Evolutionary conservation across 768 basidiomycete genomes (phyloP).

Genomic region (Amanita exitialis): DNA sequence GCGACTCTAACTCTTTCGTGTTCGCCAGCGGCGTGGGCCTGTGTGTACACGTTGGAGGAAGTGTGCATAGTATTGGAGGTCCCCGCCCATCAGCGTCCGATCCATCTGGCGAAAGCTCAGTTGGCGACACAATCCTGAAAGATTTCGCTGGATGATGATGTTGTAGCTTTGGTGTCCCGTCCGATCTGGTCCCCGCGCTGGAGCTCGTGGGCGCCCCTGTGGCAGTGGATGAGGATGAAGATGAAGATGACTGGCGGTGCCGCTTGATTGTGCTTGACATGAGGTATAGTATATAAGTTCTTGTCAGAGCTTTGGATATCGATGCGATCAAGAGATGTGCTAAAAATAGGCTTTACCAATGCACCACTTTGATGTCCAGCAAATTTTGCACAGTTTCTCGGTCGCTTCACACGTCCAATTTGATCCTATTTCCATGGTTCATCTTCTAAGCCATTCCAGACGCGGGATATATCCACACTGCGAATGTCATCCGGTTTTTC

Average conservation of each 20-base stretch:
- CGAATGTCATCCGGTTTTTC: too few species aligned
- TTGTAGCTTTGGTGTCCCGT: slow-evolving; percentile 11
- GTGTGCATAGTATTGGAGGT: slow-evolving; percentile 49
- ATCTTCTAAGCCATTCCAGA: too few species aligned
- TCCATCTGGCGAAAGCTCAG: slow-evolving; percentile 1
- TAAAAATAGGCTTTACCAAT: background rate
- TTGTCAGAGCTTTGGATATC: background rate
- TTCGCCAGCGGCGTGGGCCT: slow-evolving; percentile 53
- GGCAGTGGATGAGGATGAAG: slow-evolving; percentile 19
- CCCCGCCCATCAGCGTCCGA: background rate
- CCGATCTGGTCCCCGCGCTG: slow-evolving; percentile 20
- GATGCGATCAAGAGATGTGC: background rate
- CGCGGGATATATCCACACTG: too few species aligned
- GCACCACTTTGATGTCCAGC: too few species aligned
- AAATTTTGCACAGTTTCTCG: too few species aligned
- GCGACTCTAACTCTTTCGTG: slow-evolving; percentile 65
- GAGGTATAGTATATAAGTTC: background rate
- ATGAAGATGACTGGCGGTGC: slow-evolving; percentile 26
- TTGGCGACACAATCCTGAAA: slow-evolving; percentile 3
- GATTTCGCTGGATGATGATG: slow-evolving; percentile 8
- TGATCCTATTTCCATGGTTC: too few species aligned
- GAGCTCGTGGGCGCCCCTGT: slow-evolving; percentile 23
- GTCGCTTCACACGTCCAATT: too few species aligned
- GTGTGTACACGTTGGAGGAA: slow-evolving; percentile 78
- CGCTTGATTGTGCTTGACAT: slow-evolving; percentile 19